These are phyloP conservation scores for Colletotrichum ledebouriae DNA, from an alignment of 2,329 filamentous ascomycete species.

Conservation along the genomic window DNA sequence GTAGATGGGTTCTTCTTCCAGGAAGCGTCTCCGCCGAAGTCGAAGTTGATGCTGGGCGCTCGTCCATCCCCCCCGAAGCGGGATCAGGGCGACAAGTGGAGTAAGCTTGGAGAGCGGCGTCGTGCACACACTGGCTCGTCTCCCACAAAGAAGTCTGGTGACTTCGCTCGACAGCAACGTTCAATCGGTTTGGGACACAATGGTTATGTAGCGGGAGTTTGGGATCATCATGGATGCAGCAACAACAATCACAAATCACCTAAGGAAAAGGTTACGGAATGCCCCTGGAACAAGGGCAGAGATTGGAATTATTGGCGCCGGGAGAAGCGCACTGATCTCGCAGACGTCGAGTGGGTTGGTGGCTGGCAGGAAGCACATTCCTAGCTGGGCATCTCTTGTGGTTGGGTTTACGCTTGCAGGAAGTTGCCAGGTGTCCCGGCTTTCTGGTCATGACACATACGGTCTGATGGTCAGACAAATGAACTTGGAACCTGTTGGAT, in stretches of 20 bases:
- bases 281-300: slow-evolving; percentile 70
- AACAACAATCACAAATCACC: slow-evolving; percentile 52
- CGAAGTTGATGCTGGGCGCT: slow-evolving; percentile 21
- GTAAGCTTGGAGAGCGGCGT: slow-evolving; percentile 85
- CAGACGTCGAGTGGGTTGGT: slow-evolving; percentile 94
- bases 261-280: slow-evolving; percentile 65
- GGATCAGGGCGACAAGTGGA: slow-evolving; percentile 83
- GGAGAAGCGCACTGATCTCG: slow-evolving; percentile 75
- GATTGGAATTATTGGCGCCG: slow-evolving; percentile 73
- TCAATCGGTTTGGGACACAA: slow-evolving; percentile 62
- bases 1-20: slow-evolving; percentile 82
- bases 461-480: slow-evolving; percentile 7
- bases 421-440: not conserved
- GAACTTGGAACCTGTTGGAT: slow-evolving; percentile 43
- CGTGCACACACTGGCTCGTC: slow-evolving; percentile 72
- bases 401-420: slow-evolving; percentile 60
- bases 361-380: slow-evolving; percentile 78
- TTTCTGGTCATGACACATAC: not conserved
- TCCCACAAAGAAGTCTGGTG: slow-evolving; percentile 64
- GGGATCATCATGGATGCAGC: slow-evolving; percentile 57
- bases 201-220: slow-evolving; percentile 62
- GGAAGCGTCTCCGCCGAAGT: slow-evolving; percentile 64
- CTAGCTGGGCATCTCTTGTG: slow-evolving; percentile 68
- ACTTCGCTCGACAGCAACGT: slow-evolving; percentile 62
- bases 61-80: slow-evolving; percentile 78